A percentile compares a stretch with the other conserved stretches of the same genome.
Conservation (phyloP, 2,329 filamentous ascomycete species). For the Aspergillus nomiae region DNA sequence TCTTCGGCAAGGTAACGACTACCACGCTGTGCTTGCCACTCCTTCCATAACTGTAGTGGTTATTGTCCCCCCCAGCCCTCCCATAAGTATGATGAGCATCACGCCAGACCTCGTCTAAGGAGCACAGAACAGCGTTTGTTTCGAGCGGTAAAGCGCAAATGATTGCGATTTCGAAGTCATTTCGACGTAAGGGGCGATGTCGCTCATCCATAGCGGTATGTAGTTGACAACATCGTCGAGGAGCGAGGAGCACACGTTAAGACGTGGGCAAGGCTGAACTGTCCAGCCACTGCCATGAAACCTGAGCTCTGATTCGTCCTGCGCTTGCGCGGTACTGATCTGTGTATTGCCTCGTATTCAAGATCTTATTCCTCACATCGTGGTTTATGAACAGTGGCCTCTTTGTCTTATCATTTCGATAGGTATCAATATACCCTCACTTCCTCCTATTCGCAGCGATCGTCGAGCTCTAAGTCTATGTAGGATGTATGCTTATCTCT, state of each 20-base stretch:
- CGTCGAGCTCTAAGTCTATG: too few relatives aligned
- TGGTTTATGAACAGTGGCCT: neutral
- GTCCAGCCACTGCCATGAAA: neutral
- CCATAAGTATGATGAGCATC: neutral
- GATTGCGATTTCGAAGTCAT: neutral
- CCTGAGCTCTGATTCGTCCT: neutral
- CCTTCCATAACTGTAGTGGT: conserved; percentile 4
- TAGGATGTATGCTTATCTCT: too few relatives aligned
- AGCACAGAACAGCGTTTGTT: neutral
- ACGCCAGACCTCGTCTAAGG: neutral
- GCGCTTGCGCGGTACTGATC: neutral
- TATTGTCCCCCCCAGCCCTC: conserved; percentile 10
- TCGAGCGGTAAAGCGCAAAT: neutral
- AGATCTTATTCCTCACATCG: neutral
- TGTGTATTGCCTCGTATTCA: neutral
- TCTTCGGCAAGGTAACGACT: neutral
- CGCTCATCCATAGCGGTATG: neutral
- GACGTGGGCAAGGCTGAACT: neutral
- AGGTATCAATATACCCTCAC: too few relatives aligned
- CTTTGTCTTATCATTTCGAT: neutral
- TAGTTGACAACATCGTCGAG: neutral
- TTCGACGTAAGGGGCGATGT: neutral
- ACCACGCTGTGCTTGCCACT: conserved; percentile 7
- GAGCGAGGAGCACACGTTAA: neutral
- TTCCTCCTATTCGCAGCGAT: too few relatives aligned